A percentile compares a stretch with the other conserved stretches of the same genome.
phyloP scores from a whole-genome alignment of 2,329 filamentous ascomycete species.

The Sarocladium strictum region DNA sequence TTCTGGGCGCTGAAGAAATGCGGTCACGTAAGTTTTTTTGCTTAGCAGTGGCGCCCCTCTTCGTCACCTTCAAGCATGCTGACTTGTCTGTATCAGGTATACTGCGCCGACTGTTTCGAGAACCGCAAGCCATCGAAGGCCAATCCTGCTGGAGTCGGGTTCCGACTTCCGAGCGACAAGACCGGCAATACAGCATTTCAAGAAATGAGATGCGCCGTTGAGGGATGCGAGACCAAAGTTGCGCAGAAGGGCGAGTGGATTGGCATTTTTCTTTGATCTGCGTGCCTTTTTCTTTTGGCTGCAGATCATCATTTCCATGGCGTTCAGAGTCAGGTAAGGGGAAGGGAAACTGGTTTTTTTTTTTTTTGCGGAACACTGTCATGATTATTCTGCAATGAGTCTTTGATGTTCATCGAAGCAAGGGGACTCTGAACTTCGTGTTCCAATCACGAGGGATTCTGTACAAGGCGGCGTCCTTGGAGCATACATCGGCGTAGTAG shows the following conservation, averaged over 20 bases:
- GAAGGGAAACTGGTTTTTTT: too few relatives aligned
- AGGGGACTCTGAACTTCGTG: too few relatives aligned
- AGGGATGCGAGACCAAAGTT: slow-evolving; percentile 49
- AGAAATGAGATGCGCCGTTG: slow-evolving; percentile 49
- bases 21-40: slow-evolving; percentile 67
- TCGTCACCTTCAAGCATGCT: background rate
- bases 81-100: slow-evolving; percentile 40
- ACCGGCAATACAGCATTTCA: slow-evolving; percentile 10
- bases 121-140: slow-evolving; percentile 39
- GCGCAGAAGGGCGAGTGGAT: slow-evolving; percentile 52
- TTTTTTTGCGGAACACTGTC: too few relatives aligned
- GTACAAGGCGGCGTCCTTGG: too few relatives aligned
- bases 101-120: slow-evolving; percentile 57
- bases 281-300: too few relatives aligned
- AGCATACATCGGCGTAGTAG: too few relatives aligned
- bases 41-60: background rate
- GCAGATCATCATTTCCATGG: too few relatives aligned
- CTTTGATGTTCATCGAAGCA: too few relatives aligned
- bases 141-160: slow-evolving; percentile 26
- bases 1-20: slow-evolving; percentile 91
- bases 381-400: too few relatives aligned
- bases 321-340: too few relatives aligned
- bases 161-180: slow-evolving; percentile 27
- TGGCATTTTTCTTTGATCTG: slow-evolving; percentile 50
- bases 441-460: too few relatives aligned